Conservation (phyloP, 2,329 filamentous ascomycete species). For the Aspergillus persii region DNA sequence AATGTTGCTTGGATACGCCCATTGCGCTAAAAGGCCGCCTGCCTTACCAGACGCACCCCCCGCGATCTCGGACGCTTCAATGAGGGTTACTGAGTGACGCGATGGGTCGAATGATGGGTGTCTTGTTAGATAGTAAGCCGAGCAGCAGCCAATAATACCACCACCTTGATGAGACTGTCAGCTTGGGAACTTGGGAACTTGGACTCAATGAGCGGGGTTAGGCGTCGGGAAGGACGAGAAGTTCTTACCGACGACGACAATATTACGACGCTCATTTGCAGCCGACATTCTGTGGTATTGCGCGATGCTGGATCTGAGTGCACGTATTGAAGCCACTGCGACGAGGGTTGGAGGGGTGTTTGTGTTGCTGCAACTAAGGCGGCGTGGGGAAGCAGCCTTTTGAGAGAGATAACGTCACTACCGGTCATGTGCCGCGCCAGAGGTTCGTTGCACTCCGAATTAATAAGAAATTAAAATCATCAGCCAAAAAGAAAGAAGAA, state of each 20-base stretch:
- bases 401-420: slow-evolving; percentile 29
- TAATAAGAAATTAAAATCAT: not conserved
- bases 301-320: slow-evolving; percentile 14
- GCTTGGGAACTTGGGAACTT: slow-evolving; percentile 3
- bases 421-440: slow-evolving; percentile 27
- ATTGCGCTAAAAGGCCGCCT: slow-evolving; percentile 82
- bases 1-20: slow-evolving; percentile 83
- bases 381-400: not conserved
- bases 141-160: slow-evolving; percentile 88
- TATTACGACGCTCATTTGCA: slow-evolving; percentile 33
- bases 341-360: not conserved
- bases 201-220: slow-evolving; percentile 23
- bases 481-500: not conserved
- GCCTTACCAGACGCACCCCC: slow-evolving; percentile 94
- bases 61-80: slow-evolving; percentile 83
- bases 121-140: slow-evolving; percentile 85
- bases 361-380: not conserved
- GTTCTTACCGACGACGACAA: slow-evolving; percentile 39
- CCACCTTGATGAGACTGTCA: slow-evolving; percentile 58
- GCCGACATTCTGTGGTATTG: slow-evolving; percentile 30
- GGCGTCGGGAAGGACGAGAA: slow-evolving; percentile 7
- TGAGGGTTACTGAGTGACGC: slow-evolving; percentile 74
- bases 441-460: not conserved
- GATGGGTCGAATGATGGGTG: slow-evolving; percentile 76
- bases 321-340: slow-evolving; percentile 25